These are phyloP conservation scores for Panicum hallii DNA, from an alignment of 202 grass and related monocot genomes.

Conservation along the genomic window DNA sequence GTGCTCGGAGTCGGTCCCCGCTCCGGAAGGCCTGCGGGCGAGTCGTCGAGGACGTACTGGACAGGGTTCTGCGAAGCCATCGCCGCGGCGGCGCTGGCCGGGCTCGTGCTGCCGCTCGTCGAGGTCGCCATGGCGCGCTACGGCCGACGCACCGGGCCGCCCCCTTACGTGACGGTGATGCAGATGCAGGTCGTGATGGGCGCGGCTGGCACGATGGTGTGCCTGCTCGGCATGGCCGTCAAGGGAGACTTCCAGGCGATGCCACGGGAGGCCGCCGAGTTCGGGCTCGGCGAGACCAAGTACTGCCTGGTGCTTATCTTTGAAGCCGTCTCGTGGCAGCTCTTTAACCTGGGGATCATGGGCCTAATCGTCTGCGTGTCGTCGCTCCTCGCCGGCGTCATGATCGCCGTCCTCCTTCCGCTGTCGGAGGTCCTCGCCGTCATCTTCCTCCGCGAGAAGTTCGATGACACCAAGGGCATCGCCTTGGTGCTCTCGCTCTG, in stretches of 20 bases:
- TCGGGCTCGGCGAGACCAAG: conserved; percentile 60
- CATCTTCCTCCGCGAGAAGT: conserved; percentile 77
- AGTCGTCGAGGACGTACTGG: conserved; percentile 53
- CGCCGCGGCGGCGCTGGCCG: conserved; percentile 56
- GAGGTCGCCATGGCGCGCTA: conserved; percentile 58
- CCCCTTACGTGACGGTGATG: conserved; percentile 50
- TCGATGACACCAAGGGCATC: conserved; percentile 62
- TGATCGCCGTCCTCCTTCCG: conserved; percentile 57
- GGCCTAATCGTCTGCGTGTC: conserved; percentile 65
- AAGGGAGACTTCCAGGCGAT: conserved; percentile 66
- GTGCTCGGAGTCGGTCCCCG: conserved; percentile 57
- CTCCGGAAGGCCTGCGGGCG: conserved; percentile 36
- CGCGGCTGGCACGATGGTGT: conserved; percentile 55
- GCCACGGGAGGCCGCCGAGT: conserved; percentile 53
- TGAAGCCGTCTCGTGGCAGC: conserved; percentile 64
- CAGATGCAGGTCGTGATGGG: conserved; percentile 75
- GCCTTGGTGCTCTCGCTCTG: conserved; percentile 62
- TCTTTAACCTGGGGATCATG: conserved; percentile 59
- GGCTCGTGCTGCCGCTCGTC: conserved; percentile 62
- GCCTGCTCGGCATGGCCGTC: conserved; percentile 65
- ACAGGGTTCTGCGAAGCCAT: conserved; percentile 58
- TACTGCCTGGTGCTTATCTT: conserved; percentile 71
- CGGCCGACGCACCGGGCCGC: conserved; percentile 28
- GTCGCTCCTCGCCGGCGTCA: conserved; percentile 63
- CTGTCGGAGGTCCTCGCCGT: conserved; percentile 57